phyloP scores from a whole-genome alignment of 495 filamentous ascomycete species.

The Penicillium parvum region DNA sequence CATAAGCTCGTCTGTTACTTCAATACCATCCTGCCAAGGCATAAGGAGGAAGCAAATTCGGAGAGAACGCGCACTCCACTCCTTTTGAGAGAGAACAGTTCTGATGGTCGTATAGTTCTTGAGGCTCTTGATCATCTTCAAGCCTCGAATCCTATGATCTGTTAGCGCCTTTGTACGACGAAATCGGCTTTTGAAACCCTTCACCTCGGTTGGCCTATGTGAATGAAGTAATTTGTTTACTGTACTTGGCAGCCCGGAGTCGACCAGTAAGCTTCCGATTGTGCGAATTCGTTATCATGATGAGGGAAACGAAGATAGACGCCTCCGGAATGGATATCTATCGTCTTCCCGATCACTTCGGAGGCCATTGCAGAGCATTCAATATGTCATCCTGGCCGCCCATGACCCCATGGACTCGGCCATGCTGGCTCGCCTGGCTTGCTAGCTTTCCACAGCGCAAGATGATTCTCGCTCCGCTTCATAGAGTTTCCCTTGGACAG shows the following conservation, averaged over 20 bases:
- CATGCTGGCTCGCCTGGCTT: constrained; percentile 92
- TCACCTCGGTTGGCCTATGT: constrained; percentile 91
- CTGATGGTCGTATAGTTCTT: constrained; percentile 98
- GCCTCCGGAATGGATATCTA: constrained; percentile 93
- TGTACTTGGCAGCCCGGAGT: constrained; percentile 43
- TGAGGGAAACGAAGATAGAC: constrained; percentile 93
- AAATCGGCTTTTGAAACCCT: too few species aligned
- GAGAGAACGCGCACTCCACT: constrained; percentile 76
- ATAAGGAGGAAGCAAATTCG: constrained; percentile 85
- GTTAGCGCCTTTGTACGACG: too few species aligned
- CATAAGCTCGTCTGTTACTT: constrained; percentile 80
- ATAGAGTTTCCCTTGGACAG: constrained; percentile 60
- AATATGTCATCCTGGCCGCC: constrained; percentile 97
- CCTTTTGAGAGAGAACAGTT: constrained; percentile 67
- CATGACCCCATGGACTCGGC: constrained; percentile 79
- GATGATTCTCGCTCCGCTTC: constrained; percentile 74
- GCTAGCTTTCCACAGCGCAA: constrained; percentile 91
- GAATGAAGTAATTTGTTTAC: constrained; percentile 97
- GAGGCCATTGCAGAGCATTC: constrained; percentile 98
- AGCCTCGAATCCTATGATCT: constrained; percentile 85
- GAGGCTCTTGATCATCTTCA: constrained; percentile 91
- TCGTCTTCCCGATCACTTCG: constrained; percentile 69
- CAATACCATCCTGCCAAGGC: constrained; percentile 84
- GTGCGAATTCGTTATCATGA: constrained; percentile 94
- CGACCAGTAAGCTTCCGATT: constrained; percentile 80